Conservation (phyloP, 345 rosid species). For the Euphorbia pulcherrima region DNA sequence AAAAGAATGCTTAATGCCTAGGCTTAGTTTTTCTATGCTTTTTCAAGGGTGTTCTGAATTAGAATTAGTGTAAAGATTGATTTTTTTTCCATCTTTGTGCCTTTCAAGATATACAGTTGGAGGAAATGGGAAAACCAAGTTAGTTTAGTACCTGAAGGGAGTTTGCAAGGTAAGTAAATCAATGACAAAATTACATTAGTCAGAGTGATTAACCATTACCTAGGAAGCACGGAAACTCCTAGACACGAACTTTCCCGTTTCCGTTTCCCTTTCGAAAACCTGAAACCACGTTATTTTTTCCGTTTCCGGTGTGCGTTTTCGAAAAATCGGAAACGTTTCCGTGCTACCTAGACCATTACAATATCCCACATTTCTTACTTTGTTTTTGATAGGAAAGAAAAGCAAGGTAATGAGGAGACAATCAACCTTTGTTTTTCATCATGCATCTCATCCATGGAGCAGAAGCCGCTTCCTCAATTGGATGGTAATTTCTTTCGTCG, state of each 20-base stretch:
- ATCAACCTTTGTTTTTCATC: constrained; percentile 81
- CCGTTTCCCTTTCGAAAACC: no score
- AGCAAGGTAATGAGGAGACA: constrained; percentile 67
- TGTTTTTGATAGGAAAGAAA: constrained; percentile 48
- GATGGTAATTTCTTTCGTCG: constrained; percentile 55
- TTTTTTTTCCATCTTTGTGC: constrained; percentile 4
- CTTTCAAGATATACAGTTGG: constrained; percentile 80
- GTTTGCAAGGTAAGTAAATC: constrained; percentile 47
- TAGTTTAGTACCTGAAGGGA: constrained; percentile 45
- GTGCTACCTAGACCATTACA: no score
- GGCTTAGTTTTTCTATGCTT: neutral
- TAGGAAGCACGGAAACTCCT: no score
- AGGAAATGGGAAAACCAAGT: constrained; percentile 83
- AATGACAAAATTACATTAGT: neutral
- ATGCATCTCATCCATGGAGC: constrained; percentile 95
- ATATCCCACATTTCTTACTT: neutral
- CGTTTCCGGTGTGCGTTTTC: no score
- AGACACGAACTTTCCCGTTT: no score
- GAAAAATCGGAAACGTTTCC: no score
- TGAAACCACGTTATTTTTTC: no score
- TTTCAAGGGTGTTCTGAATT: neutral
- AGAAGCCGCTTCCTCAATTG: constrained; percentile 78
- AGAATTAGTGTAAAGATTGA: neutral
- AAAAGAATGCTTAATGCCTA: no score
- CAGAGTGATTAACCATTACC: no score